These are phyloP conservation scores for Spirogloea muscicola DNA, from an alignment of 139 green algal genomes.

Conservation along the genomic window DNA sequence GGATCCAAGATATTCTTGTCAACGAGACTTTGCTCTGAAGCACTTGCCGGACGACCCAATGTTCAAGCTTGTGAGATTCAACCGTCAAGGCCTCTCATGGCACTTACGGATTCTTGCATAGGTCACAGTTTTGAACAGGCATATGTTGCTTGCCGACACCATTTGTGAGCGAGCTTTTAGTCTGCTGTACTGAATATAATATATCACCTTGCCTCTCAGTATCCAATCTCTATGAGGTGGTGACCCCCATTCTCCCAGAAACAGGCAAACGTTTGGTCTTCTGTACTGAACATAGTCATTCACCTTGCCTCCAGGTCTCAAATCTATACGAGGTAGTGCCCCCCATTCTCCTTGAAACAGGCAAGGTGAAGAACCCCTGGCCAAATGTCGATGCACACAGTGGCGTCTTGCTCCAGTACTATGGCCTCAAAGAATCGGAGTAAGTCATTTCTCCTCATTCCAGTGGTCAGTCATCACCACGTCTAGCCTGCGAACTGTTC, in stretches of 20 bases:
- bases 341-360: conserved; percentile 74
- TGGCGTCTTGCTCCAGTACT: conserved; percentile 94
- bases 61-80: conserved; percentile 85
- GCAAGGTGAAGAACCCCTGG: conserved; percentile 98
- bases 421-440: conserved; percentile 83
- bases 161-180: neutral
- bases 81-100: neutral
- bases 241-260: conserved; percentile 78
- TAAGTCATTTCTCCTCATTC: too few species aligned
- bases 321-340: conserved; percentile 76
- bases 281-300: neutral
- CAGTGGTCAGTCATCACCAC: too few species aligned
- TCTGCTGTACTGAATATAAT: neutral
- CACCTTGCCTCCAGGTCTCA: conserved; percentile 34
- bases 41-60: conserved; percentile 87
- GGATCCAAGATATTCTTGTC: conserved; percentile 86
- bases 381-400: conserved; percentile 97
- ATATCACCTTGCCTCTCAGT: conserved; percentile 27
- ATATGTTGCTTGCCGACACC: neutral
- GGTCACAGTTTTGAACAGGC: too few species aligned
- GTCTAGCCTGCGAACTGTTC: too few species aligned
- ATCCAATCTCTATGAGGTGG: conserved; percentile 65
- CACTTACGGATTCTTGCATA: neutral
- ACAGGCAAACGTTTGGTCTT: conserved; percentile 78
- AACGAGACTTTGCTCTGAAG: conserved; percentile 86